These are phyloP conservation scores for Emergomyces africanus DNA, from an alignment of 2,329 filamentous ascomycete species.

Conservation along the genomic window DNA sequence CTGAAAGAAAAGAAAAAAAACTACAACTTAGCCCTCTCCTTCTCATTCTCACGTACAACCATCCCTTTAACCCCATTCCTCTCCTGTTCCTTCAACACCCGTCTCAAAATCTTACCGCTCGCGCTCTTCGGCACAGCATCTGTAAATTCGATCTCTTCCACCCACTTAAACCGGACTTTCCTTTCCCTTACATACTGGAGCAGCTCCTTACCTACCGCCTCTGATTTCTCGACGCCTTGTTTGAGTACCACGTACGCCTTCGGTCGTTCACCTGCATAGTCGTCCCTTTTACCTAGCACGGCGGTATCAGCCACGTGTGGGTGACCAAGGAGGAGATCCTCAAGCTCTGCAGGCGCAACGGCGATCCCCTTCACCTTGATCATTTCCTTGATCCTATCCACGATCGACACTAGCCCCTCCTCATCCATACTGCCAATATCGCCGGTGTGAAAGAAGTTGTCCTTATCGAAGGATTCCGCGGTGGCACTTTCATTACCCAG, in stretches of 20 bases:
- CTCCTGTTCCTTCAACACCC: conserved; percentile 39
- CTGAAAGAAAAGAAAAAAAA: no score
- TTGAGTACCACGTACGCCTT: conserved; percentile 3
- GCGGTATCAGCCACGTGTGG: conserved; percentile 37
- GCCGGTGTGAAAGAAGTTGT: conserved; percentile 44
- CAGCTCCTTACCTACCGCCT: background rate
- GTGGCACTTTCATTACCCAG: conserved; percentile 40
- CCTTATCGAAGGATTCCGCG: conserved; percentile 34
- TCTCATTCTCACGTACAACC: background rate
- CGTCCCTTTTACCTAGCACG: conserved; percentile 31
- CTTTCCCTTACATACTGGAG: conserved; percentile 1
- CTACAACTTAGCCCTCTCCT: conserved; percentile 1
- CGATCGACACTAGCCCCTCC: conserved; percentile 27
- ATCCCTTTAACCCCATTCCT: conserved; percentile 13
- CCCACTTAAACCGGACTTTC: conserved; percentile 3
- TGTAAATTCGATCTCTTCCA: conserved; percentile 2
- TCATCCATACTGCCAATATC: conserved; percentile 39
- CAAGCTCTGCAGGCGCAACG: conserved; percentile 39
- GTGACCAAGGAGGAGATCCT: conserved; percentile 36
- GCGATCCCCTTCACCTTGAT: conserved; percentile 46
- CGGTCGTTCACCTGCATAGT: conserved; percentile 3
- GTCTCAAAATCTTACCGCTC: conserved; percentile 55
- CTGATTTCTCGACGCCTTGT: background rate
- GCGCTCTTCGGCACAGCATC: conserved; percentile 49
- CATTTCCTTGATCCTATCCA: conserved; percentile 40